phyloP scores from a whole-genome alignment of 805 yeast genomes.

The Candida adriatica region DNA sequence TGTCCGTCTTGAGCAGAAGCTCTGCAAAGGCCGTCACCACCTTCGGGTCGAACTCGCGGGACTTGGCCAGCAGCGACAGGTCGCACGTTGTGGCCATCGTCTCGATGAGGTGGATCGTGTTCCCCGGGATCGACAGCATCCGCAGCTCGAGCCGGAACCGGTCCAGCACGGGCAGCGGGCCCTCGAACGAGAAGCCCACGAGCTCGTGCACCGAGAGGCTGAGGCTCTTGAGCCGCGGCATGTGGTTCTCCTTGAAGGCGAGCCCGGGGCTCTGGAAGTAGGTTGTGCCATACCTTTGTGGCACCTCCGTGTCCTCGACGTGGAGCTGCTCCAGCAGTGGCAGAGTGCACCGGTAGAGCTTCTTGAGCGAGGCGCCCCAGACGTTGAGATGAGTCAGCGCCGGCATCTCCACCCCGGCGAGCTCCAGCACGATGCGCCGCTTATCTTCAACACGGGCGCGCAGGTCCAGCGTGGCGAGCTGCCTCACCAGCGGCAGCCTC shows the following conservation, averaged over 20 bases:
- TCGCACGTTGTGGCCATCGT: conserved; percentile 1
- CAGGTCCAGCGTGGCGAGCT: not conserved
- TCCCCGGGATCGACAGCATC: conserved; percentile 1
- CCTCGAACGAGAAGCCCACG: not conserved
- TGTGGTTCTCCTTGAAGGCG: conserved; percentile 1
- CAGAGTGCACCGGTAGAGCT: not conserved
- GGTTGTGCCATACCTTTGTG: not conserved
- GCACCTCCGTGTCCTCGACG: not conserved
- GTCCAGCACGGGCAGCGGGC: conserved; percentile 1
- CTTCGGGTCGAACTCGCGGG: not conserved
- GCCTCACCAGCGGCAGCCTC: not conserved
- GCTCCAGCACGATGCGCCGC: not conserved
- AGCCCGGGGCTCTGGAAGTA: not conserved
- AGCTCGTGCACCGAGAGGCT: conserved; percentile 1
- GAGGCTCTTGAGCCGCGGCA: conserved; percentile 6
- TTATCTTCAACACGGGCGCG: not conserved
- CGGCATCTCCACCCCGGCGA: not conserved
- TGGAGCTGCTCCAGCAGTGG: not conserved
- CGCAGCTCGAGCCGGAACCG: conserved; percentile 7
- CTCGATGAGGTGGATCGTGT: conserved; percentile 5
- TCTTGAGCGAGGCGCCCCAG: not conserved
- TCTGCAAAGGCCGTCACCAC: not conserved
- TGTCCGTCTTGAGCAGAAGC: not conserved
- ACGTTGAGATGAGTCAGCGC: not conserved
- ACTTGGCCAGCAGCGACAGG: conserved; percentile 4